Evolutionary conservation across 2,329 filamentous ascomycete genomes (phyloP), one percentile per base, ranked within the genome.

Genomic region (Periglandula ipomoeae): DNA sequence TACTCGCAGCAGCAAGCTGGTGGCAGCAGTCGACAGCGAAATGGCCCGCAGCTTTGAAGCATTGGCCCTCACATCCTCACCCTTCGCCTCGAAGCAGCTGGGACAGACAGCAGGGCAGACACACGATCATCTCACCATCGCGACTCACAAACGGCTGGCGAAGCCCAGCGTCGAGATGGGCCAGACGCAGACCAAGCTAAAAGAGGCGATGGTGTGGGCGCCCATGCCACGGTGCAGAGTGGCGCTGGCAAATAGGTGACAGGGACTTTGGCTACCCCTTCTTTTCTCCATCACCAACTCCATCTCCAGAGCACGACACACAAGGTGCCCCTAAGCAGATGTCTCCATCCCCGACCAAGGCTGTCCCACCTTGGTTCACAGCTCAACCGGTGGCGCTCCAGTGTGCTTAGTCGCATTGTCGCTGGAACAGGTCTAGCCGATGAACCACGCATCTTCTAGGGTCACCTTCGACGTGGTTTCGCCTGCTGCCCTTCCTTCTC

Each of bases 241-340:
- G 48, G 48, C 48, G 48, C 43, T 32, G 43, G 43, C 48, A 49
- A 49, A 27, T 40, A 30, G 43, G 35, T 22, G 43, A 20, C 44
- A 27, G 22, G 44, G 34, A 44, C 27, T 11, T 27, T 11, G 26
- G 26, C 26, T 11, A 5, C 26, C 11, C 26, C 26, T 27, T 27
- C 26, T 27, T 27, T 27, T 27, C 34, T 17, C 13, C n/a, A 37
- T 19, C 34, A 17, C 26, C 26, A 27, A 6, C 26, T 27, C 26
- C 26, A 11, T 27, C 26, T 27, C 24, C 44, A 22, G 15, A 35
- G 26, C 43, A 27, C 27, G 37, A 20, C 32, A 35, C 26, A 19
- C 34, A 6, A 27, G 26, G 11, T 27, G 26, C 26, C 26, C 26
- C 26, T 27, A 27, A 27, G 26, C 26, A 27, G n/a, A n/a, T n/a